Conservation (phyloP, 2,329 filamentous ascomycete genomes). For the Pseudonectria foliicola region DNA sequence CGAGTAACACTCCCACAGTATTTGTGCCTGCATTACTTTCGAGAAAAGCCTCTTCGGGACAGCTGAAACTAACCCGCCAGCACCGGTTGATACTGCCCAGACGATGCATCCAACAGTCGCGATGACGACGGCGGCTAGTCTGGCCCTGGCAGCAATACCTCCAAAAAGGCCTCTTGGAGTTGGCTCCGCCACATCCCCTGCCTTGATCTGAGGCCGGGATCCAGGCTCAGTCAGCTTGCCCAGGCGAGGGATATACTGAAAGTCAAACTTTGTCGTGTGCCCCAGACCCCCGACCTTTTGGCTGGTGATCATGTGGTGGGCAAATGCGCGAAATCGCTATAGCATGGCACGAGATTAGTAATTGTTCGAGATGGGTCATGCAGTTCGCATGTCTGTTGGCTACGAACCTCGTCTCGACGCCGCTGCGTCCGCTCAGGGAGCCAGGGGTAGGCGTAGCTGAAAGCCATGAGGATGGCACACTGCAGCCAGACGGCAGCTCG, state of each 20-base stretch:
- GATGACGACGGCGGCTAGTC: conserved; percentile 10
- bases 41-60: conserved; percentile 14
- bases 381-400: no score
- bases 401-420: conserved; percentile 24
- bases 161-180: neutral
- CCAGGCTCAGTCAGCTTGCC: conserved; percentile 29
- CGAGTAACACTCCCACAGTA: no score
- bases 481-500: conserved; percentile 55
- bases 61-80: conserved; percentile 5
- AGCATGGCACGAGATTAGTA: conserved; percentile 11
- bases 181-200: neutral
- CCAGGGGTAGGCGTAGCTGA: conserved; percentile 39
- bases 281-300: conserved; percentile 55
- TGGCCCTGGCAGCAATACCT: conserved; percentile 8
- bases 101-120: conserved; percentile 9
- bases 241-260: conserved; percentile 58
- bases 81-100: conserved; percentile 7
- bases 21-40: conserved; percentile 14
- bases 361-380: no score
- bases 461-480: conserved; percentile 55
- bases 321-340: conserved; percentile 21
- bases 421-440: conserved; percentile 31
- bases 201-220: conserved; percentile 5
- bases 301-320: conserved; percentile 51
- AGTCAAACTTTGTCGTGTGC: conserved; percentile 56